Percentiles rank a stretch among this genome's conserved stretches.
Evolutionary conservation across 768 basidiomycete species (phyloP).

Genomic region (Trametes cubensis): DNA sequence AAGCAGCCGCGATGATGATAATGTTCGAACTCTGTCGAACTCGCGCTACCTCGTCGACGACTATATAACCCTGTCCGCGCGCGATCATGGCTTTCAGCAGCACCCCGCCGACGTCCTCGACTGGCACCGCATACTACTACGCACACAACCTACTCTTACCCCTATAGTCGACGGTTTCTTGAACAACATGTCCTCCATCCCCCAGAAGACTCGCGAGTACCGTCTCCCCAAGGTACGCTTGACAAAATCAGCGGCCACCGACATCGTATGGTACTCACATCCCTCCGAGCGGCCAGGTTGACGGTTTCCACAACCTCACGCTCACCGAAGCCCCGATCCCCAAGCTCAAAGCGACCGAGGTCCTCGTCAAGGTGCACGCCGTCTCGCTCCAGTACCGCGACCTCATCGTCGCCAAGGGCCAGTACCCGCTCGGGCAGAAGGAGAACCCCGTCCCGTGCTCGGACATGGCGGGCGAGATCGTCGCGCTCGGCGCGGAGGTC

Average conservation of each 20-base stretch:
- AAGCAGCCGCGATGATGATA: background rate
- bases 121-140: too few relatives aligned
- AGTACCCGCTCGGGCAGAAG: constrained; percentile 43
- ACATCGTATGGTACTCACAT: too few relatives aligned
- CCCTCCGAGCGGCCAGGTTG: constrained; percentile 22
- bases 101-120: too few relatives aligned
- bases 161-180: background rate
- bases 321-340: constrained; percentile 32
- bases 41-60: too few relatives aligned
- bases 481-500: constrained; percentile 45
- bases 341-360: constrained; percentile 48
- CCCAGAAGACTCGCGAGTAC: constrained; percentile 29
- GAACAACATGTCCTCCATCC: constrained; percentile 22
- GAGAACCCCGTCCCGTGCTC: constrained; percentile 37
- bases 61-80: background rate
- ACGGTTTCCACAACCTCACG: constrained; percentile 34
- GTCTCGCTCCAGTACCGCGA: constrained; percentile 62
- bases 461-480: constrained; percentile 61
- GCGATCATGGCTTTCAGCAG: too few relatives aligned
- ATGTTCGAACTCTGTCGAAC: constrained; percentile 2
- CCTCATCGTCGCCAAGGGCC: constrained; percentile 43
- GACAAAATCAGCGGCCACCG: too few relatives aligned
- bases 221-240: constrained; percentile 28
- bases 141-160: too few relatives aligned
- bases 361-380: constrained; percentile 57